Base-by-base conservation (phyloP, 2,329 filamentous ascomycete species). In the Zalaria sp. region DNA sequence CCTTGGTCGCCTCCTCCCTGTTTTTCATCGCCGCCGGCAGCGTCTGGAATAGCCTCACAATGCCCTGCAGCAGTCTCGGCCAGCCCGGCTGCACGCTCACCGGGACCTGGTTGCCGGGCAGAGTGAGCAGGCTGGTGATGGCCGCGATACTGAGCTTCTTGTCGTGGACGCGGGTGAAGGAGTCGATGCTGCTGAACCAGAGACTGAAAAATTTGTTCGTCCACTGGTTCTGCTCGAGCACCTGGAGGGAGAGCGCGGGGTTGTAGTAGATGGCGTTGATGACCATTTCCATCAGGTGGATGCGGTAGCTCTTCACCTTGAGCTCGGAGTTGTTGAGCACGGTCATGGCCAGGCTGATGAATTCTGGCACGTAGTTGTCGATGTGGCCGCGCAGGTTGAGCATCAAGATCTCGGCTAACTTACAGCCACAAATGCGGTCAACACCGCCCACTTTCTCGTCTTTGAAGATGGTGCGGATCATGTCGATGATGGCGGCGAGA, bases 221-320 rank as follows among this genome's bases (percentile, higher is more conserved):
- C 89, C 88, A 95, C 46, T 78, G 81, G 55, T 93, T 89, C 41
- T 72, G 67, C 66, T 98, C 91, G n/a, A 98, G 73, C 32, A 94
- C 78, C 47, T 87, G 81, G 25, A 98, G 73, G 25, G 87, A 75
- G 45, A 95, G 71, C 36, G 81, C 65, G 1, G 91, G 88, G 67
- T 94, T 95, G 71, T 98, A 98, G 71, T 96, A 93, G 54, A 96
- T 87, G 42, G 84, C 79, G 63, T 96, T 96, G 69, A 98, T 94
- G 44, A 98, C 79, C 79, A 98, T 93, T 66, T 98, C 91, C 83
- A 98, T 93, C 36, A 98, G 67, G 60, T 98, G 89, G 42, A 96
- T 88, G 54, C 85, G 82, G 62, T 95, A 93, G 3, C 85, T 88
- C 70, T 93, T 95, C 52, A 93, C 80, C 64, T 87, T 88, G 40